Evolutionary conservation across 768 basidiomycete species (phyloP), one percentile per base, ranked within the genome.

Genomic region (Hygrocybe coccinea): DNA sequence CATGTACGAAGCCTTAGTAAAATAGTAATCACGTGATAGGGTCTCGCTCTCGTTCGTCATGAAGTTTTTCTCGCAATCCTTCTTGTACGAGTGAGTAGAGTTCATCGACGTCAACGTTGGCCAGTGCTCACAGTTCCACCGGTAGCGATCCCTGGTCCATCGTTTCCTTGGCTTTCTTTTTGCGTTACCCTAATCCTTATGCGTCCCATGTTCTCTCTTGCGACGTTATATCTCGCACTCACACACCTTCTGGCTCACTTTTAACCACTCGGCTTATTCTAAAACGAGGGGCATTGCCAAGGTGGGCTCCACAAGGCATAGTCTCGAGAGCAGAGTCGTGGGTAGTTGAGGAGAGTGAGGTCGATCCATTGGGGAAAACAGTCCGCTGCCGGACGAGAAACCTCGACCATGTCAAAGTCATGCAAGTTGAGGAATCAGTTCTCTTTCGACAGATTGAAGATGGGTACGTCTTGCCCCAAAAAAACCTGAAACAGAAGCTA

Each of bases 121-220:
- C 5, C 3, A 33, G 15, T 25, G 9, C 17, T 29, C 10, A 36
- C 29, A 56, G 14, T 49, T 2, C 36, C 14, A 6, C 63, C 8
- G 29, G 4, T 29, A 94, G 93, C 79, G 91, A 97, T 82, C 83
- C 93, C 69, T 93, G 95, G 84, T 79, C 90, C 55, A 95, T 90
- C 62, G 90, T 95, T 56, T 85, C 95, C 17, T 79, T 95, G 60
- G 95, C 95, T 11, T 97, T 89, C 77, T 95, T 95, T 68, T 76
- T 97, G 56, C 88, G 95, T 59, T 98, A 97, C 71, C 95, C 95
- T 3, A 97, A 97, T 68, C 93, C 95, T 48, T 92, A 91, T 65
- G 91, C 95, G 5, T 78, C 89, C 36, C 95, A 98, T 74, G 87
- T 98, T 69, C 73, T 95, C 61, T 94, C 94, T 3, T 95, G 92